Base-by-base conservation (phyloP, 2,329 filamentous ascomycete species). In the Calonectria crousiana region DNA sequence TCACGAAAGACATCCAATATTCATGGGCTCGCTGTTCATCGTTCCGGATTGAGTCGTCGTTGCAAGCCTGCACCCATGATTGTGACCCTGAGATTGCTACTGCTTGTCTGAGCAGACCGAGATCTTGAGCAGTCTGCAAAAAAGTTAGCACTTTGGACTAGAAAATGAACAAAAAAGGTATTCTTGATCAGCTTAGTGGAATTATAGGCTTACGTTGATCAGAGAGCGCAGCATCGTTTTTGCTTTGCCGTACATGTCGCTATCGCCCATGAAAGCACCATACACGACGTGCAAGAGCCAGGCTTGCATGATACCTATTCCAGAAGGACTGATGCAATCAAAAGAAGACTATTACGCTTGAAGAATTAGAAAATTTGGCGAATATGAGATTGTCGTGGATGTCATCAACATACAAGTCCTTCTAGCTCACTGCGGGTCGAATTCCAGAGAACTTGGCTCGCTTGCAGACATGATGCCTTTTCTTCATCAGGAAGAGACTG, bases 281-380 rank as follows among this genome's bases (percentile, higher is more conserved):
- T 83, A 82, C 10, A 82, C 77, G 20, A 82, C 81, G 71, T 80
- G 78, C 32, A 83, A 74, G 34, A 82, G 72, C 80, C 79, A 83
- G 6, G 79, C 73, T 69, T 83, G 82, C 60, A 82, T 79, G n/a
- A 77, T 73, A 80, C 79, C 81, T 14, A 76, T 75, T 8, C 76
- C 44, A 76, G 76, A n/a, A 81, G 69, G 20, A 78, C 77, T 67
- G 77, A 58, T 82, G 74, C 3, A 68, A 66, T 23, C 75, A 72
- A 3, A 82, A 75, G 81, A 83, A 44, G 10, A 44, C 13, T n/a
- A 18, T 34, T 10, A 28, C 26, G 2, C 1, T 3, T 20, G 16
- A 6, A 51, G 6, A 71, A 36, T 30, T n/a, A 52, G 28, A 13
- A 36, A 4, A 20, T 10, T 6, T n/a, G 1, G 5, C 28, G 14